phyloP scores from a whole-genome alignment of 345 rosid species.

The Pelargonium nanum region DNA sequence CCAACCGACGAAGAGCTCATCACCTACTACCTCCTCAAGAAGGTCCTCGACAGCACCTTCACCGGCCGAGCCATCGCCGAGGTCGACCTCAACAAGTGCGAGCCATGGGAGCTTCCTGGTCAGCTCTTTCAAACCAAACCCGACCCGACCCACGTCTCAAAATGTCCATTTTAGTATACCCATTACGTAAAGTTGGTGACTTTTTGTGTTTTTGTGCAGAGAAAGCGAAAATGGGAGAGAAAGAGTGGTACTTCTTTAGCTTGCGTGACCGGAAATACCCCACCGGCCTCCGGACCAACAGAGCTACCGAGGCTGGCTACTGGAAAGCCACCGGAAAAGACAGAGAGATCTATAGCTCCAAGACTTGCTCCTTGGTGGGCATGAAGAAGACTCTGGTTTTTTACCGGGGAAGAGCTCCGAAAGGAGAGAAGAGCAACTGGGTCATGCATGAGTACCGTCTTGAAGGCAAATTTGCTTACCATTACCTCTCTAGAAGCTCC shows the following conservation, averaged over 20 bases:
- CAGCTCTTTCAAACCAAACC: not conserved
- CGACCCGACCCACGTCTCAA: not conserved
- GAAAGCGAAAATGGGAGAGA: conserved; percentile 92
- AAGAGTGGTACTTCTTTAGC: conserved; percentile 91
- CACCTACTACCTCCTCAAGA: conserved; percentile 73
- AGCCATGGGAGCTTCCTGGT: conserved; percentile 99
- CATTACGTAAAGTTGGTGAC: not conserved
- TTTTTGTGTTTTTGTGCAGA: conserved; percentile 24
- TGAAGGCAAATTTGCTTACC: conserved; percentile 85
- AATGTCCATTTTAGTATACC: not conserved
- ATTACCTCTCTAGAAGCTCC: conserved; percentile 56
- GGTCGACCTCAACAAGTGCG: conserved; percentile 90
- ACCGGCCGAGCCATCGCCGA: conserved; percentile 69
- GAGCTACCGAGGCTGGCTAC: conserved; percentile 95
- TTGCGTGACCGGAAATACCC: conserved; percentile 85
- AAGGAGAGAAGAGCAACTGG: conserved; percentile 89
- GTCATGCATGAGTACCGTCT: conserved; percentile 98
- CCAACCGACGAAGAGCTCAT: conserved; percentile 94
- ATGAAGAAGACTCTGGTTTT: conserved; percentile 94
- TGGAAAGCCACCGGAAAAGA: conserved; percentile 98
- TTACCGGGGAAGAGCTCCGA: conserved; percentile 85
- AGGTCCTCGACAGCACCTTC: conserved; percentile 67
- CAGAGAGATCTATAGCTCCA: conserved; percentile 77
- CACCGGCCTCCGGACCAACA: conserved; percentile 82
- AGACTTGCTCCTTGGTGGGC: conserved; percentile 70